phyloP scores from a whole-genome alignment of 345 rosid species.

The Luvunga scandens region DNA sequence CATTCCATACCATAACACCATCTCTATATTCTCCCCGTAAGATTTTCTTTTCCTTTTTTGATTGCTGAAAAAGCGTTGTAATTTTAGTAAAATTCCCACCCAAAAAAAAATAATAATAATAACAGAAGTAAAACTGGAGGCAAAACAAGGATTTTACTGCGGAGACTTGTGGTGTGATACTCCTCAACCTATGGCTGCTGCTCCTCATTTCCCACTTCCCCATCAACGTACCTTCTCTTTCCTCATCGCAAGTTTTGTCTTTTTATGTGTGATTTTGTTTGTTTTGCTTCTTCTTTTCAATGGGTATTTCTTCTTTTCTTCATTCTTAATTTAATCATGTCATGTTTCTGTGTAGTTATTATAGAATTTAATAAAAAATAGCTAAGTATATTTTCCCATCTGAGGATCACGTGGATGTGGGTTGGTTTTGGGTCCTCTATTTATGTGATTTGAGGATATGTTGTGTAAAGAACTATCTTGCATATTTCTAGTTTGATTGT shows the following conservation, averaged over 20 bases:
- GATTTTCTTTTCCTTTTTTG: not conserved
- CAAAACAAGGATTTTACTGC: constrained; percentile 14
- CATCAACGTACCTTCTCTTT: not conserved
- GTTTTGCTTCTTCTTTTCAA: not conserved
- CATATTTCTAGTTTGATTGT: not conserved
- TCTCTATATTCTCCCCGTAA: too few species aligned
- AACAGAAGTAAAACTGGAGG: constrained; percentile 11
- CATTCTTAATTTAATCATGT: not conserved
- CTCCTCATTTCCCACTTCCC: not conserved
- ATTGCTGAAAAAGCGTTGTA: not conserved
- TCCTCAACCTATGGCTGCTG: not conserved
- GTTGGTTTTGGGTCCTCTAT: not conserved
- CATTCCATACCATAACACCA: too few species aligned
- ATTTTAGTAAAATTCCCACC: too few species aligned
- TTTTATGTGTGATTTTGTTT: not conserved
- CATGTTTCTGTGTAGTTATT: not conserved
- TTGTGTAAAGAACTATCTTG: not conserved
- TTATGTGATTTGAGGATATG: not conserved
- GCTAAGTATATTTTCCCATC: not conserved
- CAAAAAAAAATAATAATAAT: too few species aligned
- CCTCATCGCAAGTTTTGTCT: not conserved
- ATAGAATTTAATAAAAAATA: not conserved
- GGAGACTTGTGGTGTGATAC: constrained; percentile 16
- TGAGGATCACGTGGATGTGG: not conserved
- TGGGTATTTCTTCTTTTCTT: too few species aligned